Base-by-base conservation (phyloP, 768 basidiomycete genomes). In the Lactarius quietus region DNA sequence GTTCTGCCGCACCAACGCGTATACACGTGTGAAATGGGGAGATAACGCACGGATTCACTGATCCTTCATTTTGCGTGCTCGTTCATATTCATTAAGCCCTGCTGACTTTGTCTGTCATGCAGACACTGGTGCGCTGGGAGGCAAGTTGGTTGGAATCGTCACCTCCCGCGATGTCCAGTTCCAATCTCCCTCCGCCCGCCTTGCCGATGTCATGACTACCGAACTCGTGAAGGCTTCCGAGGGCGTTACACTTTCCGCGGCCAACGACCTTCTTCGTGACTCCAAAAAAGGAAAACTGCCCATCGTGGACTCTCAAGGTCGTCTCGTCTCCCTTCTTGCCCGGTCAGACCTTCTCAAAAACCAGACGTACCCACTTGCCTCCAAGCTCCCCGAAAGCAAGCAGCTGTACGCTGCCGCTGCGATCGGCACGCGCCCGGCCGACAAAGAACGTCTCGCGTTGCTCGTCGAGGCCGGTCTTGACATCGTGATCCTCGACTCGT, bases 221-320 rank as follows among this genome's bases (percentile, higher is more conserved):
- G 79, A 82, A 58, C 86, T 98, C 62, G 88, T 98, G 73, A 93
- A 92, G 33, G 97, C 93, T 9, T 82, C 81, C 1, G 82, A 92
- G 70, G 96, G 97, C 29, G 88, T 98, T 71, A 97, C 93, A 4
- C 88, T 99, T 51, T 73, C 83, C 39, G 88, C 97, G 76, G 97
- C 97, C 67, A 98, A 99, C 80, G 81, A 86, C 73, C 90, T 99
- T 72, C 88, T 99, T 28, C 93, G 95, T 45, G 88, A 92, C 75
- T 96, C 90, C 33, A 98, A 98, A 76, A 98, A 97, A 81, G 97
- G 97, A 59, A 99, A 99, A 75, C 86, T 98, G 2, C 97, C 95
- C 39, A 87, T 93, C 73, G 79, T 92, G 70, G 86, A 93, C 76
- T 67, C 74, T 10, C 72, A 83, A 54, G 88, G 89, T 56, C 79